Evolutionary conservation across 345 rosid species (phyloP), one percentile per base, ranked within the genome.

Genomic region (Sisymbrium irio): DNA sequence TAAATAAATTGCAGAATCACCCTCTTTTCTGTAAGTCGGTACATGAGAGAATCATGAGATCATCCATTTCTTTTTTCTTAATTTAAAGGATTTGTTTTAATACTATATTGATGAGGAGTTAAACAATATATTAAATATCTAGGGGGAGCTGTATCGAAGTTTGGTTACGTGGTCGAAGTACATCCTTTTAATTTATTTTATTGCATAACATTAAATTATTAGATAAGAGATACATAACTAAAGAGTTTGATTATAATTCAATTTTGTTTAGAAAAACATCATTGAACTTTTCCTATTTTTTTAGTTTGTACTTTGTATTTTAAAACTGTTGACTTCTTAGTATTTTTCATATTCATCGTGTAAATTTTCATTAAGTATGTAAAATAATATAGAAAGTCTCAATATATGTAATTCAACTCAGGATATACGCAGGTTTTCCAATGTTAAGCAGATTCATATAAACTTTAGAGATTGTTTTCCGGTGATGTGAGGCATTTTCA

Each of bases 21-120:
- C 63, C 40, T 41, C 30, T 50, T 28, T n/a, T 18, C 25, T 68
- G 9, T 12, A 67, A 19, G 79, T 75, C 79, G 79, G 79, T 67
- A 14, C 74, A 7, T 39, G 30, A 60, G 49, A 39, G 49, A 39
- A 56, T 65, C 51, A 74, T 57, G 41, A 57, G 7, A 47, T 10
- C 62, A 36, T 8, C 5, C 51, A 28, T 32, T 46, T 13, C 15
- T 17, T 37, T 22, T 17, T 39, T 37, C 9, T 60, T 36, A 7
- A 19, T 41, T 55, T 11, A 25, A 25, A 51, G 35, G 2, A 6
- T 25, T 40, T 25, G 11, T n/a, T 39, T 14, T 9, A 18, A 5
- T 32, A 30, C n/a, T 36, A 27, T 46, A 27, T 28, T 8, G 36
- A 30, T 47, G 68, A 49, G 14, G 33, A 22, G 57, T 47, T 67